Conservation (phyloP, 2,329 filamentous ascomycete species). For the Elsinoe ampelina region DNA sequence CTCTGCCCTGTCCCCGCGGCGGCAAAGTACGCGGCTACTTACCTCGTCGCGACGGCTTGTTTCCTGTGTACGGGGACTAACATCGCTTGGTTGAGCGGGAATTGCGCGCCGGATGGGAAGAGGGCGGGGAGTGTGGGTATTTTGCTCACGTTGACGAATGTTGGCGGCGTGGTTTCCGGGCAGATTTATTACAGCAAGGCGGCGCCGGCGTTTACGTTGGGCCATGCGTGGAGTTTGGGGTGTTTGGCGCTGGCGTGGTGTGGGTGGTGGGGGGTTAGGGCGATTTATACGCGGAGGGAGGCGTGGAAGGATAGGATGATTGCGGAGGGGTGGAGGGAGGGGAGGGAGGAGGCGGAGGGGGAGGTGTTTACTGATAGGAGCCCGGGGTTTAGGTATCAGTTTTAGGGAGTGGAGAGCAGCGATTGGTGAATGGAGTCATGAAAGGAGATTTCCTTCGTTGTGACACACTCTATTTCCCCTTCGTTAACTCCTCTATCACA, state of each 20-base stretch:
- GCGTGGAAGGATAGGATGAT: slow-evolving; percentile 25
- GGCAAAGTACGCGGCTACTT: slow-evolving; percentile 27
- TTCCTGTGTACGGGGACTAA: slow-evolving; percentile 29
- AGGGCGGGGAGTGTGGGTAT: slow-evolving; percentile 27
- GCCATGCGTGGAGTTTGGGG: slow-evolving; percentile 28
- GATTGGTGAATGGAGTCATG: neutral
- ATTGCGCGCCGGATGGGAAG: slow-evolving; percentile 27
- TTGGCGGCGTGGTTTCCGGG: slow-evolving; percentile 27
- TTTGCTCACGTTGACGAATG: slow-evolving; percentile 26
- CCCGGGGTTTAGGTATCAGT: slow-evolving; percentile 25
- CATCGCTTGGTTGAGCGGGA: slow-evolving; percentile 27
- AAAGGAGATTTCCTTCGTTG: too few relatives aligned
- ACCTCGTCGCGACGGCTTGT: slow-evolving; percentile 27
- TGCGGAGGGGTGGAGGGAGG: slow-evolving; percentile 19
- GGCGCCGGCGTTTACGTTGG: slow-evolving; percentile 21
- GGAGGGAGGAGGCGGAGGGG: slow-evolving; percentile 16
- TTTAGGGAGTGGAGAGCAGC: neutral
- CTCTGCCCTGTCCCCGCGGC: slow-evolving; percentile 22
- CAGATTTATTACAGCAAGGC: slow-evolving; percentile 24
- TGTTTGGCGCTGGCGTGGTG: slow-evolving; percentile 21
- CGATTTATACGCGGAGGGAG: slow-evolving; percentile 29
- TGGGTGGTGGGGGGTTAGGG: slow-evolving; percentile 25
- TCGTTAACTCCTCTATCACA: neutral
- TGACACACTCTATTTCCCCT: neutral
- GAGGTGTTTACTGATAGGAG: slow-evolving; percentile 25